These are phyloP conservation scores for Hymenoscyphus infarciens DNA, from an alignment of 2,329 filamentous ascomycete species.

Conservation along the genomic window DNA sequence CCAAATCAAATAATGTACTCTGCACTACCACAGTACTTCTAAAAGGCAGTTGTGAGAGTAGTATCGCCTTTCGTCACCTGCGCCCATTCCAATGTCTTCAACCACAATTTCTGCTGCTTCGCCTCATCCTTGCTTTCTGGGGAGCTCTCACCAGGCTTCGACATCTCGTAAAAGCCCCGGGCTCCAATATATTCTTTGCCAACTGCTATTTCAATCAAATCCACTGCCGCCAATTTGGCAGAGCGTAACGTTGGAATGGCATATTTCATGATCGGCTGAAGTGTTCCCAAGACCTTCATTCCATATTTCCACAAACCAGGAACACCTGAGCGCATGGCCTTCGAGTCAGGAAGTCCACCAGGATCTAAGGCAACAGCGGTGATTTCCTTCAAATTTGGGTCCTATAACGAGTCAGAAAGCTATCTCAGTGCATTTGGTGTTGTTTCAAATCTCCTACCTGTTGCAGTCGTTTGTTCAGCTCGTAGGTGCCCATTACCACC, in stretches of 20 bases:
- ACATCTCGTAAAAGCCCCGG: slow-evolving; percentile 37
- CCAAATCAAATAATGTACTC: not conserved
- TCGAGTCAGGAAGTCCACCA: slow-evolving; percentile 38
- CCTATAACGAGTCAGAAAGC: slow-evolving; percentile 13
- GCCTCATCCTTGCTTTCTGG: slow-evolving; percentile 33
- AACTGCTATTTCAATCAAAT: slow-evolving; percentile 34
- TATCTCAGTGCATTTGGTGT: not conserved
- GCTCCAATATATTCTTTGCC: slow-evolving; percentile 31
- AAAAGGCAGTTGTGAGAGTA: slow-evolving; percentile 1
- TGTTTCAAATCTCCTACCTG: not conserved
- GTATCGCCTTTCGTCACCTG: slow-evolving; percentile 15
- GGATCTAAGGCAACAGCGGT: slow-evolving; percentile 34
- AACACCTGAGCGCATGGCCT: slow-evolving; percentile 23
- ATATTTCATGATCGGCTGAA: slow-evolving; percentile 25
- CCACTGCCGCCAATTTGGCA: slow-evolving; percentile 32
- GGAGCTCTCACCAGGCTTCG: slow-evolving; percentile 33
- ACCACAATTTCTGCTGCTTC: slow-evolving; percentile 36
- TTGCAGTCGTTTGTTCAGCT: slow-evolving; percentile 34
- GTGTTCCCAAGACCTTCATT: slow-evolving; percentile 30
- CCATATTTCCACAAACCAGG: slow-evolving; percentile 30
- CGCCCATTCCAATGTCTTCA: slow-evolving; percentile 36
- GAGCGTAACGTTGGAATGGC: slow-evolving; percentile 33
- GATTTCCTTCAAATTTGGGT: slow-evolving; percentile 30
- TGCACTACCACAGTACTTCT: not conserved
- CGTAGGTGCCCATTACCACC: slow-evolving; percentile 40